phyloP scores from a whole-genome alignment of 1,284 basidiomycete genomes.

The Sanguinoderma infundibulare region DNA sequence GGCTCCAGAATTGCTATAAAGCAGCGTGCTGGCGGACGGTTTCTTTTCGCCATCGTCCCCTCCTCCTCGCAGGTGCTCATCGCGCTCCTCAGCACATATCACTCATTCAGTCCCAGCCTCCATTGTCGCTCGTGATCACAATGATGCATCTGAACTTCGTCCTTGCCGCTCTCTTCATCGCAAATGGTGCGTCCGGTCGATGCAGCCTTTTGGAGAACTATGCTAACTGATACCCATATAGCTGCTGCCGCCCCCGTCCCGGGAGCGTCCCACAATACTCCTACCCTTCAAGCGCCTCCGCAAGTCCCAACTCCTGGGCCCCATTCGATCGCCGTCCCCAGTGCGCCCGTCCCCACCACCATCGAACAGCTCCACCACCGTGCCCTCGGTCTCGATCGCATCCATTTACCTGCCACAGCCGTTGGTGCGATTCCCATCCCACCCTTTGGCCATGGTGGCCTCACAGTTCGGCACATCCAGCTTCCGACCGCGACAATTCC shows the following conservation, averaged over 20 bases:
- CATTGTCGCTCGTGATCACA: slow-evolving; percentile 19
- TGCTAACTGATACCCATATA: not conserved
- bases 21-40: not conserved
- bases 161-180: slow-evolving; percentile 5
- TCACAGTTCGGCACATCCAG: not conserved
- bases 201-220: not conserved
- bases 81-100: not conserved
- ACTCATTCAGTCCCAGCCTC: not conserved
- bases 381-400: not conserved
- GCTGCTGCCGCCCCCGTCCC: not conserved
- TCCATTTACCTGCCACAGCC: not conserved
- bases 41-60: not conserved
- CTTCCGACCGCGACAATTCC: not conserved
- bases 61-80: not conserved
- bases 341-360: not conserved
- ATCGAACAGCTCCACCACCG: not conserved
- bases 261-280: not conserved
- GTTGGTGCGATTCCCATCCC: not conserved
- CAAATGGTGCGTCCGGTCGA: not conserved
- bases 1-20: not conserved
- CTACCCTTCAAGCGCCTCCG: not conserved
- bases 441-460: not conserved
- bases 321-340: not conserved
- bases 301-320: not conserved
- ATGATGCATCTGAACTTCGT: slow-evolving; percentile 32